These are phyloP conservation scores for Oxyria digyna DNA, from an alignment of 148 eudicot genomes.

Conservation along the genomic window DNA sequence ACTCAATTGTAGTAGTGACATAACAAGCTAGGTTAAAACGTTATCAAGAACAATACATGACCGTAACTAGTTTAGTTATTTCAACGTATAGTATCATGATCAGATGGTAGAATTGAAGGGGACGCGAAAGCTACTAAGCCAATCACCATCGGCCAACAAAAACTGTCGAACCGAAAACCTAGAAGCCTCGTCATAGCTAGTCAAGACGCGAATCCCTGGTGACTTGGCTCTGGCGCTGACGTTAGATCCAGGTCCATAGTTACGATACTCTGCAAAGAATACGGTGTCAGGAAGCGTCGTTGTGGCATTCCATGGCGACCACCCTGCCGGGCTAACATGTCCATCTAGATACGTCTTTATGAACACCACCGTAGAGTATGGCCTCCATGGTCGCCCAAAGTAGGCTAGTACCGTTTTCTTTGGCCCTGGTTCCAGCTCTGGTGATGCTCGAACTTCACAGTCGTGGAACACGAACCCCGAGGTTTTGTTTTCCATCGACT, in stretches of 20 bases:
- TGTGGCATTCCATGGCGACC: background rate
- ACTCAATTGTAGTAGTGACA: too few species aligned
- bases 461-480: slow-evolving; percentile 9
- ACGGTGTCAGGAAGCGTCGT: background rate
- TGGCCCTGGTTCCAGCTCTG: background rate
- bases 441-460: background rate
- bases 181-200: background rate
- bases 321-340: background rate
- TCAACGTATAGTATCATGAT: background rate
- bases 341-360: background rate
- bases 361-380: background rate
- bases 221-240: background rate
- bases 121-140: background rate
- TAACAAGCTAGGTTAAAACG: too few species aligned
- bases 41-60: too few species aligned
- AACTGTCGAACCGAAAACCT: background rate
- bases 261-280: background rate
- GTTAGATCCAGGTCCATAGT: background rate
- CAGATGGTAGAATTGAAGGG: background rate
- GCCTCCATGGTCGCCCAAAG: background rate
- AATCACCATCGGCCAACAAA: background rate
- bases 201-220: background rate
- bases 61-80: too few species aligned
- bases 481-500: background rate
- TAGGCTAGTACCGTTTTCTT: background rate